Evolutionary conservation across 2,329 filamentous ascomycete species (phyloP).

Genomic region (Paraphaeosphaeria sporulosa): DNA sequence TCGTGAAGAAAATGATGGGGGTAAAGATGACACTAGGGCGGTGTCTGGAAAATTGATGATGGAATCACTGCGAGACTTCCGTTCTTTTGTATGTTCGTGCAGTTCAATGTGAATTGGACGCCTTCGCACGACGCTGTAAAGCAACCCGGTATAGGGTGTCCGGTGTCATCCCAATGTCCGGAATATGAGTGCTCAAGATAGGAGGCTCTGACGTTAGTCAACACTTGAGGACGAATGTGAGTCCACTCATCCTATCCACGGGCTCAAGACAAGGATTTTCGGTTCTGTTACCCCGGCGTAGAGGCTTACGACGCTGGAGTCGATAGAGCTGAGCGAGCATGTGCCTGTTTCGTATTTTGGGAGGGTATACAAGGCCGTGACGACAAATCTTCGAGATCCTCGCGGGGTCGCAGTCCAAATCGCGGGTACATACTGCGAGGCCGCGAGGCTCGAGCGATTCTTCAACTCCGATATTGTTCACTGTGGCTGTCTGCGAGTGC

Average conservation of each 20-base stretch:
- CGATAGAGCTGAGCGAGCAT: neutral
- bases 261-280: neutral
- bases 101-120: neutral
- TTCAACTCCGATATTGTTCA: neutral
- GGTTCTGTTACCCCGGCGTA: neutral
- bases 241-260: neutral
- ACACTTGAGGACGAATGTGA: too few relatives aligned
- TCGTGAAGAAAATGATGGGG: neutral
- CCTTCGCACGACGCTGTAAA: neutral
- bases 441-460: neutral
- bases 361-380: neutral
- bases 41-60: constrained; percentile 6
- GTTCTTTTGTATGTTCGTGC: constrained; percentile 5
- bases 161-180: neutral
- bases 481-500: neutral
- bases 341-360: neutral
- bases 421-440: neutral
- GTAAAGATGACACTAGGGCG: neutral
- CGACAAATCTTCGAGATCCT: neutral
- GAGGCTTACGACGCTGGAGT: neutral
- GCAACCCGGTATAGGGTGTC: neutral
- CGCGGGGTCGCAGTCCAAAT: neutral
- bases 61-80: neutral
- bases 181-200: neutral
- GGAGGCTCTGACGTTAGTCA: neutral